Percentiles rank a stretch among this genome's conserved stretches.
These are phyloP conservation scores for Ogataea nonfermentans DNA, from an alignment of 805 yeast species.

Conservation along the genomic window DNA sequence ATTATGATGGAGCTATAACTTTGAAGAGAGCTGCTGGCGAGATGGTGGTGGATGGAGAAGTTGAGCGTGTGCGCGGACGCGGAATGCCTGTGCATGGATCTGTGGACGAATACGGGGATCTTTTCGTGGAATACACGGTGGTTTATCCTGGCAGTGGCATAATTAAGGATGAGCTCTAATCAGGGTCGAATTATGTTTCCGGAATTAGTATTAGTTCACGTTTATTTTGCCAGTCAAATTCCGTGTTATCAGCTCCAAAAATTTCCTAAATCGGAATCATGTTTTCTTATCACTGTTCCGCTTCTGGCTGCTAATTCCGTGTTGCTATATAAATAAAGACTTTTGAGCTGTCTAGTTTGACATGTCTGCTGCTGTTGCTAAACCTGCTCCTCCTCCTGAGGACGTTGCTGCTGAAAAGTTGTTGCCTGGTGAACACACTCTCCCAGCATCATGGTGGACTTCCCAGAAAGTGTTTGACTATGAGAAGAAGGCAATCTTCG, in stretches of 20 bases:
- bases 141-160: slow-evolving; percentile 41
- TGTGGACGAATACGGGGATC: slow-evolving; percentile 54
- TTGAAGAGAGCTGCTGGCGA: slow-evolving; percentile 52
- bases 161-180: slow-evolving; percentile 32
- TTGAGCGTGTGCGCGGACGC: slow-evolving; percentile 66
- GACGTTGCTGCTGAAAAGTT: slow-evolving; percentile 30
- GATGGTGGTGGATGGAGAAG: slow-evolving; percentile 60
- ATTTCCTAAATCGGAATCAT: slow-evolving; percentile 7
- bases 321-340: slow-evolving; percentile 1
- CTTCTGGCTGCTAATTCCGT: slow-evolving; percentile 10
- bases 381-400: slow-evolving; percentile 30
- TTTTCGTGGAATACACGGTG: slow-evolving; percentile 48
- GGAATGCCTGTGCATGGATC: slow-evolving; percentile 77
- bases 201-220: slow-evolving; percentile 7
- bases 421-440: slow-evolving; percentile 47
- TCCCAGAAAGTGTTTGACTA: slow-evolving; percentile 56
- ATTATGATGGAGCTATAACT: slow-evolving; percentile 43
- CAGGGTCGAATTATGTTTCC: slow-evolving; percentile 5
- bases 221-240: slow-evolving; percentile 2
- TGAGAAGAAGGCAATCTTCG: slow-evolving; percentile 57
- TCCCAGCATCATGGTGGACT: slow-evolving; percentile 68
- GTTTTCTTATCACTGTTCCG: slow-evolving; percentile 6
- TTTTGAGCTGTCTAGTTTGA: neutral
- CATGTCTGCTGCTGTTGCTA: slow-evolving; percentile 29
- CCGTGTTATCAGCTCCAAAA: slow-evolving; percentile 11